Evolutionary conservation across 2,329 filamentous ascomycete genomes (phyloP).

Genomic region (Purpureocillium lavendulum): DNA sequence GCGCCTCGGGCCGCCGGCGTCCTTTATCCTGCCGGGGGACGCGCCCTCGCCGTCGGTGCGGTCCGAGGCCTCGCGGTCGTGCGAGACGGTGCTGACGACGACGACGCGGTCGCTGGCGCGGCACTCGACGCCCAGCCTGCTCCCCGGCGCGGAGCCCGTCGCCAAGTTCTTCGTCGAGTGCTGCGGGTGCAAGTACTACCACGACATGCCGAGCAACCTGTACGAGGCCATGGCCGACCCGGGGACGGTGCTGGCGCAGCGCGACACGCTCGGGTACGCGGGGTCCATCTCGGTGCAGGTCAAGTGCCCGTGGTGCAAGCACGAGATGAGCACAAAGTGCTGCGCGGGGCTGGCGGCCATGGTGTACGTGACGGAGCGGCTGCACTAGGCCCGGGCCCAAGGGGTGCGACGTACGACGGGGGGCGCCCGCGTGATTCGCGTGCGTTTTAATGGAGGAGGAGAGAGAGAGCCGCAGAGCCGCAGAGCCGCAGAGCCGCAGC

Average conservation of each 20-base stretch:
- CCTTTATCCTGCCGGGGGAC: constrained; percentile 6
- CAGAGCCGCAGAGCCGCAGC: too few species aligned
- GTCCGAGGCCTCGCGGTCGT: not conserved
- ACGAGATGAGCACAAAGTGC: constrained; percentile 61
- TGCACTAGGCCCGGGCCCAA: constrained; percentile 30
- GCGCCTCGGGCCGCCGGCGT: constrained; percentile 12
- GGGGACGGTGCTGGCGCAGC: constrained; percentile 40
- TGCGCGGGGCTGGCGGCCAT: constrained; percentile 62
- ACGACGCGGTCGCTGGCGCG: constrained; percentile 5
- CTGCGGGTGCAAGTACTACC: constrained; percentile 55
- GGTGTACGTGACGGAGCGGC: constrained; percentile 56
- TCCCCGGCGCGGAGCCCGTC: constrained; percentile 26
- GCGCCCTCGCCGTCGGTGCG: not conserved
- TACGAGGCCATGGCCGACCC: constrained; percentile 58
- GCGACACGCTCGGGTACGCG: constrained; percentile 41
- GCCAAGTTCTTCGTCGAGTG: constrained; percentile 60
- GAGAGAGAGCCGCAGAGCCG: too few species aligned
- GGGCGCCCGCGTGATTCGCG: too few species aligned
- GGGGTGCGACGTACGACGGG: too few species aligned
- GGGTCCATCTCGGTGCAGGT: constrained; percentile 53
- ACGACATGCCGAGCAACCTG: constrained; percentile 56
- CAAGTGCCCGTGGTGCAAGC: constrained; percentile 63
- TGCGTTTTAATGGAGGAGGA: too few species aligned
- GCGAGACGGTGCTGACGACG: not conserved
- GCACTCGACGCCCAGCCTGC: constrained; percentile 4